phyloP scores from a whole-genome alignment of 148 eudicot genomes.

The Agrostemma githago region DNA sequence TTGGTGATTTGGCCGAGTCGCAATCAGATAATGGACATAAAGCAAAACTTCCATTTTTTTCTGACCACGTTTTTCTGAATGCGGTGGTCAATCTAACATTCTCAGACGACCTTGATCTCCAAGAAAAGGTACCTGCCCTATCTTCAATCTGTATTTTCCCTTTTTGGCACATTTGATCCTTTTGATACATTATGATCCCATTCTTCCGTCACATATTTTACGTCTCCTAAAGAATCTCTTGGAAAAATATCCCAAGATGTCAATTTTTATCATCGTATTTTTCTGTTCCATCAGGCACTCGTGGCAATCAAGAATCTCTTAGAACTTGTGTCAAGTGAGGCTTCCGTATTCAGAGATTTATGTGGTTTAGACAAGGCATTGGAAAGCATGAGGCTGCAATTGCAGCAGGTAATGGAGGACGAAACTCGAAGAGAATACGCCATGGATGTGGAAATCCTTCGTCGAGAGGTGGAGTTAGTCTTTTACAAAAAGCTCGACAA shows the following conservation, averaged over 20 bases:
- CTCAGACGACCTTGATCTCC: constrained; percentile 36
- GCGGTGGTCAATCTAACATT: constrained; percentile 59
- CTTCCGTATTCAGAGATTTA: background rate
- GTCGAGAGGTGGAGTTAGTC: constrained; percentile 70
- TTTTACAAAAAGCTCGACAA: constrained; percentile 54
- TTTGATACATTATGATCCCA: background rate
- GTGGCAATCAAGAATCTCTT: background rate
- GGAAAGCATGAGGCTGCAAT: constrained; percentile 53
- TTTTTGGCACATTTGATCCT: background rate
- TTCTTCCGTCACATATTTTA: background rate
- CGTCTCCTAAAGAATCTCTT: background rate
- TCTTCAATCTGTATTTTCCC: background rate
- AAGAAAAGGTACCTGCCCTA: constrained; percentile 38
- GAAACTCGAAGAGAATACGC: constrained; percentile 56
- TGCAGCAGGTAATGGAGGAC: constrained; percentile 55
- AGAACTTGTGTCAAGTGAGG: background rate
- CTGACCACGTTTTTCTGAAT: constrained; percentile 55
- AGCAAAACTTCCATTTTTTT: constrained; percentile 48
- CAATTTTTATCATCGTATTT: constrained; percentile 6
- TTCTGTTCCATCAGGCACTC: constrained; percentile 41
- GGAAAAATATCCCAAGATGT: background rate
- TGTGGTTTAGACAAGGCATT: constrained; percentile 27
- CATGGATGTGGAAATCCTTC: constrained; percentile 66
- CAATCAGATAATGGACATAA: constrained; percentile 43
- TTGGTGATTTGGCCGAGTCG: constrained; percentile 64